Percentiles rank a stretch among this genome's conserved stretches.
Evolutionary conservation across 2,329 filamentous ascomycete genomes (phyloP).

Genomic region (Aspergillus proliferans): DNA sequence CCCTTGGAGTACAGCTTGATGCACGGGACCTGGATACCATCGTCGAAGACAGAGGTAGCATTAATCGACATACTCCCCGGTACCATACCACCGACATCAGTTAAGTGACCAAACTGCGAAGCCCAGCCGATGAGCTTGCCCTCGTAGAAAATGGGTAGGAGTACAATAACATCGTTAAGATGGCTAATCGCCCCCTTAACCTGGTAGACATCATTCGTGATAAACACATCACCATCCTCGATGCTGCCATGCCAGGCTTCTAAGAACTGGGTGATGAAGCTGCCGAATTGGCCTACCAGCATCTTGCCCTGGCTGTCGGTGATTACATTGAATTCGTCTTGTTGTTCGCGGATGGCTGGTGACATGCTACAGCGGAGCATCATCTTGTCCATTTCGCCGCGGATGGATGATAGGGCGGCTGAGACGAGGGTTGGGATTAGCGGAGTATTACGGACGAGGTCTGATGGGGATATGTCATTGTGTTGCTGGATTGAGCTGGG

Average conservation of each 20-base stretch:
- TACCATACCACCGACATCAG: conserved; percentile 42
- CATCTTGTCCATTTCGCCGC: conserved; percentile 47
- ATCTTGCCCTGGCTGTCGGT: conserved; percentile 45
- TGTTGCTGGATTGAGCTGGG: conserved; percentile 17
- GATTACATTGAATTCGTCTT: conserved; percentile 51
- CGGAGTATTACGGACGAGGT: conserved; percentile 34
- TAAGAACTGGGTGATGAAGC: conserved; percentile 46
- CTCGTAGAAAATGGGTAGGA: conserved; percentile 44
- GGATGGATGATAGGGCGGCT: conserved; percentile 40
- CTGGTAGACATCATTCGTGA: conserved; percentile 48
- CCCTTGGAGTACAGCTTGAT: conserved; percentile 44
- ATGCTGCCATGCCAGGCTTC: conserved; percentile 42
- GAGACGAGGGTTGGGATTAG: conserved; percentile 42
- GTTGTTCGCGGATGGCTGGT: conserved; percentile 46
- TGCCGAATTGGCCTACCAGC: conserved; percentile 48
- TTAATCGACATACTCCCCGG: conserved; percentile 48
- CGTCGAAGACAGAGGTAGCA: conserved; percentile 43
- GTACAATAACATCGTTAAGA: conserved; percentile 46
- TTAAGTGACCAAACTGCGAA: conserved; percentile 48
- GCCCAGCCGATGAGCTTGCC: conserved; percentile 44
- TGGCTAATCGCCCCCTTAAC: conserved; percentile 46
- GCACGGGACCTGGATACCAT: conserved; percentile 46
- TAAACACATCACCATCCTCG: conserved; percentile 46
- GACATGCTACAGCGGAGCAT: conserved; percentile 49
- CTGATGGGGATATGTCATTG: conserved; percentile 31